These are phyloP conservation scores for Phialemonium atrogriseum DNA, from an alignment of 2,329 filamentous ascomycete species.

Conservation along the genomic window DNA sequence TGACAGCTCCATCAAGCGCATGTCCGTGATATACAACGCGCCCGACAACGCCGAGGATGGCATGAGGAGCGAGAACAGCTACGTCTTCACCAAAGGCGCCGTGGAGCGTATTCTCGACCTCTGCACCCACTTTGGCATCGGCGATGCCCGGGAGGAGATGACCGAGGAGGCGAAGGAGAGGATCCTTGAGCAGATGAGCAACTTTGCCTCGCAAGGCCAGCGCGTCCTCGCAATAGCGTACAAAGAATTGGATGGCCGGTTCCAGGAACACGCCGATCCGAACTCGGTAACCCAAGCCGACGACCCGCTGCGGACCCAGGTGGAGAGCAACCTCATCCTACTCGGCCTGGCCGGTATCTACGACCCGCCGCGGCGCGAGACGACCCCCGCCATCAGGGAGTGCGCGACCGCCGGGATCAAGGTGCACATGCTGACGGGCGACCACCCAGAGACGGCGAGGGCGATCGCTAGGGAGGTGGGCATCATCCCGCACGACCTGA, in stretches of 20 bases:
- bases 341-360: slow-evolving; percentile 81
- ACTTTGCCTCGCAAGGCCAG: slow-evolving; percentile 58
- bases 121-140: slow-evolving; percentile 38
- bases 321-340: slow-evolving; percentile 64
- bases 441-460: slow-evolving; percentile 69
- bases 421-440: slow-evolving; percentile 80
- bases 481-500: slow-evolving; percentile 59
- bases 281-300: slow-evolving; percentile 23
- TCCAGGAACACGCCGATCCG: slow-evolving; percentile 23
- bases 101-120: slow-evolving; percentile 53
- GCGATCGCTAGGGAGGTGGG: slow-evolving; percentile 74
- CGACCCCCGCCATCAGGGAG: slow-evolving; percentile 60
- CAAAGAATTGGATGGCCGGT: slow-evolving; percentile 46
- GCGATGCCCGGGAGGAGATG: slow-evolving; percentile 32
- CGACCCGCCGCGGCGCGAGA: slow-evolving; percentile 77
- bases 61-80: slow-evolving; percentile 32
- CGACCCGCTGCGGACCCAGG: slow-evolving; percentile 43
- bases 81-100: slow-evolving; percentile 55
- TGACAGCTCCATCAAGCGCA: slow-evolving; percentile 69
- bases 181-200: slow-evolving; percentile 46
- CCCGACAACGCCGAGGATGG: slow-evolving; percentile 30
- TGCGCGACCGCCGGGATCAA: slow-evolving; percentile 67
- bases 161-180: slow-evolving; percentile 41
- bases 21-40: slow-evolving; percentile 64
- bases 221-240: slow-evolving; percentile 66